These are phyloP conservation scores for Raddia guianensis DNA, from an alignment of 176 grass and related monocot species.

Conservation along the genomic window DNA sequence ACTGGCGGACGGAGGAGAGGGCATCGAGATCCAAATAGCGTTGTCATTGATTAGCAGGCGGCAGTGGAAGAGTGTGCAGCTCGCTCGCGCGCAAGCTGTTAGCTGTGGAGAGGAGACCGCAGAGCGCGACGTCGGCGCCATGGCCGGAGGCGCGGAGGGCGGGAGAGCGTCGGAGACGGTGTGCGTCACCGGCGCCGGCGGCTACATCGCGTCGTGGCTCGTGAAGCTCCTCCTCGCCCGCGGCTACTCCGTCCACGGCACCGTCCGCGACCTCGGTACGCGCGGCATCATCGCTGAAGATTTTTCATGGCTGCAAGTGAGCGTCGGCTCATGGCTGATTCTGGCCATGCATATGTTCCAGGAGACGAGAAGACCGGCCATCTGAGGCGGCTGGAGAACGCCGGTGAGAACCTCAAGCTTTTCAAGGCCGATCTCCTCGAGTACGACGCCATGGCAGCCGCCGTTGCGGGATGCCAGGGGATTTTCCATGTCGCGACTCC, in stretches of 20 bases:
- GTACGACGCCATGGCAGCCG: too few relatives aligned
- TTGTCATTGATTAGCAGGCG: too few relatives aligned
- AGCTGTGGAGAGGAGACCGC: not conserved
- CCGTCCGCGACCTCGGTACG: slow-evolving; percentile 38
- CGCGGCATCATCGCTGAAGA: not conserved
- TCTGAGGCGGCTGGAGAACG: slow-evolving; percentile 39
- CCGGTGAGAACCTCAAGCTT: slow-evolving; percentile 36
- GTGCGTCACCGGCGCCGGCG: slow-evolving; percentile 59
- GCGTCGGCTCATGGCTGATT: not conserved
- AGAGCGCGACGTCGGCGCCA: slow-evolving; percentile 13
- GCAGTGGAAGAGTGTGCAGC: too few relatives aligned
- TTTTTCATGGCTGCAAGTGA: too few relatives aligned
- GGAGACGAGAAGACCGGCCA: slow-evolving; percentile 49
- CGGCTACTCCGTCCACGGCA: slow-evolving; percentile 59
- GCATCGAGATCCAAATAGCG: too few relatives aligned
- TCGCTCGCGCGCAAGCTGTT: too few relatives aligned
- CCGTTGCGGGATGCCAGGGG: too few relatives aligned
- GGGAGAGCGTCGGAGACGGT: slow-evolving; percentile 8
- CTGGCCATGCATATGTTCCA: not conserved
- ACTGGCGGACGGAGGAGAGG: too few relatives aligned
- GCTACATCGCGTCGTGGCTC: slow-evolving; percentile 56
- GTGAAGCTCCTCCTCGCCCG: slow-evolving; percentile 63
- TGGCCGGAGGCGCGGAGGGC: not conserved
- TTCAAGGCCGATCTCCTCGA: slow-evolving; percentile 53
- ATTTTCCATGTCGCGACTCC: too few relatives aligned